These are phyloP conservation scores for Rhizophagus prolifer DNA, from an alignment of 192 early-diverging fungal species.

Conservation along the genomic window DNA sequence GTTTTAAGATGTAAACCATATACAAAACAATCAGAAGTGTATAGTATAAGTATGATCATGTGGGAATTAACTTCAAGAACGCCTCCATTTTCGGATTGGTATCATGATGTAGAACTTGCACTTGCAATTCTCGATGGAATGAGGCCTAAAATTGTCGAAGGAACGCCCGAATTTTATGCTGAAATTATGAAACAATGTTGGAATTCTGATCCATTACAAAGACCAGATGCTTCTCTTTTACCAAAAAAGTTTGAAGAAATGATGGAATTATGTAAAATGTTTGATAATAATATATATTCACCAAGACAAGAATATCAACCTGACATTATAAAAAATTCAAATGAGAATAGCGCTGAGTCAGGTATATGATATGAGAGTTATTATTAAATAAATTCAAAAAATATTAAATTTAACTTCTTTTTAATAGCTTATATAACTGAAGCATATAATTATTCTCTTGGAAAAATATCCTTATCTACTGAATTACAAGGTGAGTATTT, in stretches of 20 bases:
- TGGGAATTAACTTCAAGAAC: conserved; percentile 40
- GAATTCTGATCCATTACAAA: conserved; percentile 1
- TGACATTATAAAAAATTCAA: too few relatives aligned
- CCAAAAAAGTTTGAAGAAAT: conserved; percentile 36
- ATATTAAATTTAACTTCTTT: too few relatives aligned
- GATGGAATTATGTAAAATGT: neutral
- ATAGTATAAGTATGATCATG: conserved; percentile 46
- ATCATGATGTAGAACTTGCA: conserved; percentile 5
- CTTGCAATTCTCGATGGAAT: neutral
- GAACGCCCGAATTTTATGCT: neutral
- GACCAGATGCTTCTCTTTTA: conserved; percentile 20
- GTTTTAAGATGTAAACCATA: conserved; percentile 33
- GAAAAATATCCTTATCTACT: too few relatives aligned
- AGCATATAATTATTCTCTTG: too few relatives aligned
- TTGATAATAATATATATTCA: neutral
- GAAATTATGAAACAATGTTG: conserved; percentile 17
- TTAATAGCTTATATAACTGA: too few relatives aligned
- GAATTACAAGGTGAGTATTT: too few relatives aligned
- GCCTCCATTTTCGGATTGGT: conserved; percentile 27
- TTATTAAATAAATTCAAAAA: too few relatives aligned
- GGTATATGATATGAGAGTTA: too few relatives aligned
- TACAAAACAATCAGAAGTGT: conserved; percentile 39
- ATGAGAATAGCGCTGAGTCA: too few relatives aligned
- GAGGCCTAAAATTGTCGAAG: neutral
- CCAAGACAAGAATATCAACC: too few relatives aligned